Evolutionary conservation across 306 rosid genomes (phyloP).

Genomic region (Cyamopsis tetragonoloba): DNA sequence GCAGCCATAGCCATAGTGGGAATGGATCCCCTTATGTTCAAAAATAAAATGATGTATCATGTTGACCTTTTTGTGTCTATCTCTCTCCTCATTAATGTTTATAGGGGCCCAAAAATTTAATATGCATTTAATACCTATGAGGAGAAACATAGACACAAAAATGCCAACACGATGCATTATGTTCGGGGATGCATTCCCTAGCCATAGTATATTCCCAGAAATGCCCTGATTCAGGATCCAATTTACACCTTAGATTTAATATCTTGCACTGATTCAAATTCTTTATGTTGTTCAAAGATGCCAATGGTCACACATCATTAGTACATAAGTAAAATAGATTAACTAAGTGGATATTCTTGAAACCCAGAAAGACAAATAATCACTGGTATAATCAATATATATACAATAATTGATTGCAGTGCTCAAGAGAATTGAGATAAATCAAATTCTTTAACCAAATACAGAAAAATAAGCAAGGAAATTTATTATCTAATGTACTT

Average conservation of each 20-base stretch:
- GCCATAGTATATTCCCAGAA: neutral
- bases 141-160: too few relatives aligned
- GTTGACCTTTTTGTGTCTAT: too few relatives aligned
- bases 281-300: neutral
- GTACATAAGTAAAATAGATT: neutral
- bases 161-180: too few relatives aligned
- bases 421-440: neutral
- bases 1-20: neutral
- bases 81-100: too few relatives aligned
- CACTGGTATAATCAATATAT: neutral
- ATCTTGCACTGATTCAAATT: neutral
- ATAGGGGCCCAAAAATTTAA: too few relatives aligned
- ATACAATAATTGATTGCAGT: neutral
- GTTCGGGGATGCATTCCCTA: too few relatives aligned
- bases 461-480: neutral
- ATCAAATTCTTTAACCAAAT: neutral
- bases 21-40: too few relatives aligned
- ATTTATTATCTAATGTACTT: neutral
- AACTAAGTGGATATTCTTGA: neutral
- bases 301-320: neutral
- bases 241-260: neutral
- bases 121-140: too few relatives aligned
- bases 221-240: neutral
- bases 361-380: constrained; percentile 7
- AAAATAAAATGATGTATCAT: too few relatives aligned